Percentiles rank a stretch among this genome's conserved stretches.
phyloP scores from a whole-genome alignment of 352 stramenopile genomes.

The Globisporangium solare region DNA sequence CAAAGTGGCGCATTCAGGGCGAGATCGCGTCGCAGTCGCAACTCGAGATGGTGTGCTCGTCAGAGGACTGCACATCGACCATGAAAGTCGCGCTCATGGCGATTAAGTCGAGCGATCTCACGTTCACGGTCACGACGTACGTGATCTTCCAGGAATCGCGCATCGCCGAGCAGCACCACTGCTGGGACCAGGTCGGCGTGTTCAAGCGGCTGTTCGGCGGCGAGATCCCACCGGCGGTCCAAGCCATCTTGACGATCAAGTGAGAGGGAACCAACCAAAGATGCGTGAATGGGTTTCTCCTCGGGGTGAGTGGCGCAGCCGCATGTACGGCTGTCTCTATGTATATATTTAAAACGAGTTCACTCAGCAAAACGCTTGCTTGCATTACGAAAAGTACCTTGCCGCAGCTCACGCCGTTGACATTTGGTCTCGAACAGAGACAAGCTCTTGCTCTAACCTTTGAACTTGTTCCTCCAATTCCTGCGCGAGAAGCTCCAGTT shows the following conservation, averaged over 20 bases:
- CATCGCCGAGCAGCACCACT: slow-evolving; percentile 76
- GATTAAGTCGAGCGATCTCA: slow-evolving; percentile 80
- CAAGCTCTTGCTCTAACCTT: slow-evolving; percentile 23
- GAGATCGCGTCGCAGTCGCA: slow-evolving; percentile 65
- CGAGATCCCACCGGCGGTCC: slow-evolving; percentile 55
- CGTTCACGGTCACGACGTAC: slow-evolving; percentile 82
- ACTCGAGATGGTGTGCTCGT: slow-evolving; percentile 55
- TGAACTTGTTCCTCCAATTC: slow-evolving; percentile 21
- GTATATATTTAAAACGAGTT: slow-evolving; percentile 14
- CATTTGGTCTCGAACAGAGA: background rate
- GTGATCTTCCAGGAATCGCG: slow-evolving; percentile 70
- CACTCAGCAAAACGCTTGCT: background rate
- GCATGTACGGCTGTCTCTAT: background rate
- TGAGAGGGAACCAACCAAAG: background rate
- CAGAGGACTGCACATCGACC: slow-evolving; percentile 60
- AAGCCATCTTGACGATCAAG: slow-evolving; percentile 49
- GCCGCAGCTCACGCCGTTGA: background rate
- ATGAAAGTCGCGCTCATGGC: slow-evolving; percentile 64
- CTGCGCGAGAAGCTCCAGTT: slow-evolving; percentile 17
- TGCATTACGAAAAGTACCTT: background rate
- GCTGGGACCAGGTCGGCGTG: slow-evolving; percentile 78
- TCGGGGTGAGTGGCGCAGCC: background rate
- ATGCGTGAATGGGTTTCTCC: background rate
- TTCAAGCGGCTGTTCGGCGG: slow-evolving; percentile 79
- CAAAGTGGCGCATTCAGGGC: slow-evolving; percentile 79